These are phyloP conservation scores for Earliella scabrosa DNA, from an alignment of 1,284 basidiomycete species.

Conservation along the genomic window DNA sequence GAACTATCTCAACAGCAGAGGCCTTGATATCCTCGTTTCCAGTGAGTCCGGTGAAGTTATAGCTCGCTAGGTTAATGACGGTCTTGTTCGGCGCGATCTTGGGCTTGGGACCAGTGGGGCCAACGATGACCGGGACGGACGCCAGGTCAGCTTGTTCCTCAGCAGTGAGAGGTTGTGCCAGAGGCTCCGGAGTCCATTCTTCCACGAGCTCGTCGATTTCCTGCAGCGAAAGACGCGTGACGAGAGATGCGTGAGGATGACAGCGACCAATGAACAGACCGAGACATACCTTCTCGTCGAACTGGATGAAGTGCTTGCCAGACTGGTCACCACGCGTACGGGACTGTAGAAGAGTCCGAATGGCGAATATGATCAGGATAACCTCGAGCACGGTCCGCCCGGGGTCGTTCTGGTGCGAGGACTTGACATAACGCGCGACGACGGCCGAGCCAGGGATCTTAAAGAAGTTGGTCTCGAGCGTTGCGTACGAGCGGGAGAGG, in stretches of 20 bases:
- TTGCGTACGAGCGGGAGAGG: constrained; percentile 56
- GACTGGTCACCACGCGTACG: constrained; percentile 86
- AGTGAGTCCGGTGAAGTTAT: constrained; percentile 93
- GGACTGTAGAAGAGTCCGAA: constrained; percentile 88
- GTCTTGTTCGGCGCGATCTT: constrained; percentile 81
- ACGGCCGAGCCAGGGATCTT: constrained; percentile 90
- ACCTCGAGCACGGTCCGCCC: constrained; percentile 91
- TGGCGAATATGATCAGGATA: constrained; percentile 87
- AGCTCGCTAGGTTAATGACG: constrained; percentile 87
- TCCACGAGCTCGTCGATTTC: constrained; percentile 97
- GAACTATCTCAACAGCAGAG: constrained; percentile 84
- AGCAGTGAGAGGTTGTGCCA: constrained; percentile 66
- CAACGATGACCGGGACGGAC: constrained; percentile 80
- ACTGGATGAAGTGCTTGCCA: constrained; percentile 91
- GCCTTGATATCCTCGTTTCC: constrained; percentile 90
- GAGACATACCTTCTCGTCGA: constrained; percentile 80
- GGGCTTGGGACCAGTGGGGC: constrained; percentile 84
- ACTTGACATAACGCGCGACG: constrained; percentile 88
- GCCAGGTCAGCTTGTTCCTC: constrained; percentile 74
- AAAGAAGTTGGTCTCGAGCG: constrained; percentile 66
- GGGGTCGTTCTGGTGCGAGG: constrained; percentile 91
- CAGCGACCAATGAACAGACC: not conserved
- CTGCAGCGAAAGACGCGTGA: no score
- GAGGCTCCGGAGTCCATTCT: constrained; percentile 92
- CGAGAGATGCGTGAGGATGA: not conserved